Conservation (phyloP, 2,329 filamentous ascomycete genomes). For the Elsinoe necatrix region DNA sequence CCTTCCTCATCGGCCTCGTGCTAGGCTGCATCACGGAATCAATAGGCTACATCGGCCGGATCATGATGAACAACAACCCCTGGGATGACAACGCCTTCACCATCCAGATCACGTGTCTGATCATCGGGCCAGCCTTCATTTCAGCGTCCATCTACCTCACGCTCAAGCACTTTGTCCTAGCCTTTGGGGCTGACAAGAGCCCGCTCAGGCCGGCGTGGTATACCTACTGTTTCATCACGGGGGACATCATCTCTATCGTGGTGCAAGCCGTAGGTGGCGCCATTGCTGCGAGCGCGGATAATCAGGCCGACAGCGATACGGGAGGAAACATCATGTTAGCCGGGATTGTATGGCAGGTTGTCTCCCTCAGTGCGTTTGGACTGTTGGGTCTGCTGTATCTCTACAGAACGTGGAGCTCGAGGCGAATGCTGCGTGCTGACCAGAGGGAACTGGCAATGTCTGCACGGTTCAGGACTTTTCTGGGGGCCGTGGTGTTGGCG, state of each 20-base stretch:
- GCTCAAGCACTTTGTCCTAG: conserved; percentile 36
- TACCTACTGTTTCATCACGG: conserved; percentile 52
- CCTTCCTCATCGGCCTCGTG: conserved; percentile 36
- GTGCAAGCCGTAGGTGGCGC: conserved; percentile 52
- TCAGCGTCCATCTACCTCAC: conserved; percentile 41
- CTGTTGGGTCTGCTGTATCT: conserved; percentile 33
- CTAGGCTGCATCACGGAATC: conserved; percentile 37
- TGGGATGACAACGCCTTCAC: conserved; percentile 37
- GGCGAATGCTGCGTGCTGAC: not conserved
- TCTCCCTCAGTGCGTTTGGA: conserved; percentile 43
- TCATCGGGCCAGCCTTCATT: conserved; percentile 39
- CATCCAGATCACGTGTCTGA: conserved; percentile 31
- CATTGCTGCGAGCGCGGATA: conserved; percentile 44
- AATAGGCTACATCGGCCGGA: conserved; percentile 37
- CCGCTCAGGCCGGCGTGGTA: conserved; percentile 25
- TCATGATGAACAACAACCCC: conserved; percentile 36
- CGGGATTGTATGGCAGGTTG: conserved; percentile 50
- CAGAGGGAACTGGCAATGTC: not conserved
- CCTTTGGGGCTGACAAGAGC: conserved; percentile 30
- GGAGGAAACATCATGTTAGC: conserved; percentile 51
- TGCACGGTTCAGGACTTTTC: conserved; percentile 23
- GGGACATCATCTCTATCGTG: conserved; percentile 49
- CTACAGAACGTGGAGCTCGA: not conserved
- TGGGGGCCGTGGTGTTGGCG: conserved; percentile 23
- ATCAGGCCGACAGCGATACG: conserved; percentile 34